phyloP scores from a whole-genome alignment of 2,329 filamentous ascomycete species.

The Fusarium compactum region DNA sequence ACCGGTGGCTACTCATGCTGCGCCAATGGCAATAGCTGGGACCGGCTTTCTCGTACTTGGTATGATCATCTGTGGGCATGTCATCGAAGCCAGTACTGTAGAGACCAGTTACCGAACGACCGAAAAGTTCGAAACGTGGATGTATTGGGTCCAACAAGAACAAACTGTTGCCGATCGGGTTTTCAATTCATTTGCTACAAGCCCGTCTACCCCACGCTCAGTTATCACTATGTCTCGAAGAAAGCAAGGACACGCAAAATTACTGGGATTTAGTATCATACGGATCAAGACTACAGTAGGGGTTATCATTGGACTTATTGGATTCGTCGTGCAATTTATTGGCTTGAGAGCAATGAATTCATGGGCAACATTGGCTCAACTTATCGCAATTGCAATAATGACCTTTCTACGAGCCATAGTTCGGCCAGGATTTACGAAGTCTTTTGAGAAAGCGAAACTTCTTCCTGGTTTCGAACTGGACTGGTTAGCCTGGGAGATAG shows the following conservation, averaged over 20 bases:
- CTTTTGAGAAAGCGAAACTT: background rate
- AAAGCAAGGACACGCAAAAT: background rate
- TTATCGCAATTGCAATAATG: background rate
- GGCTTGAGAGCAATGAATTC: slow-evolving; percentile 17
- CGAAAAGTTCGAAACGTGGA: slow-evolving; percentile 16
- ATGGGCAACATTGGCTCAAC: slow-evolving; percentile 2
- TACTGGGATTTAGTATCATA: no score
- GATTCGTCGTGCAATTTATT: slow-evolving; percentile 15
- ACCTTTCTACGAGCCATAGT: background rate
- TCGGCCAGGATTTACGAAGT: background rate
- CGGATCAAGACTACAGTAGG: no score
- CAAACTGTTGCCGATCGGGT: slow-evolving; percentile 47
- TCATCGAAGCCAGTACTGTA: slow-evolving; percentile 49
- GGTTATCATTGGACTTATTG: background rate
- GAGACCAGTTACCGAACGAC: slow-evolving; percentile 37
- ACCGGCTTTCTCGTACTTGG: slow-evolving; percentile 46
- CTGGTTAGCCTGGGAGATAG: background rate
- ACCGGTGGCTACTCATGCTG: no score
- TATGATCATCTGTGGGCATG: slow-evolving; percentile 48
- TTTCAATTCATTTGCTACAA: slow-evolving; percentile 43
- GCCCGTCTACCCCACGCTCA: background rate
- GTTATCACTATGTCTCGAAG: background rate
- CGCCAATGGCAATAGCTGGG: slow-evolving; percentile 26
- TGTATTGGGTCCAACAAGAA: slow-evolving; percentile 50
- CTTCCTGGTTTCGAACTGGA: background rate